Conservation (phyloP, 208 protist species). For the Vickermania spadyakhi region DNA sequence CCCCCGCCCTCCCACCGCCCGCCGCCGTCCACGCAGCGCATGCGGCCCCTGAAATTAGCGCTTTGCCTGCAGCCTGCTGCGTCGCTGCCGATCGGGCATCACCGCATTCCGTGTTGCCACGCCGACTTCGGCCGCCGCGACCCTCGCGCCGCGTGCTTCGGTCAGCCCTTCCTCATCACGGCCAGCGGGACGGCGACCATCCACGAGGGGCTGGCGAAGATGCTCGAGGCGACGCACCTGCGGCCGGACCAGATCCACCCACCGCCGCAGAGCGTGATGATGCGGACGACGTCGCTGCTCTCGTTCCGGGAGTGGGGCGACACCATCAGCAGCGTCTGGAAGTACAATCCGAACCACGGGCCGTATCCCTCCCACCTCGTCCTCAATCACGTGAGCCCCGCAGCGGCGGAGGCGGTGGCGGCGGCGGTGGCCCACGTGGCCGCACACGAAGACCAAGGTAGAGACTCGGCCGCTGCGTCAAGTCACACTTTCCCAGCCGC, state of each 20-base stretch:
- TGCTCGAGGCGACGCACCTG: conserved; percentile 29
- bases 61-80: conserved; percentile 7
- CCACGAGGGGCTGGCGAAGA: conserved; percentile 18
- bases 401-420: no score
- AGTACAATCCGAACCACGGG: conserved; percentile 30
- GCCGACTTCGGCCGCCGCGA: conserved; percentile 22
- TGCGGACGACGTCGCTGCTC: conserved; percentile 26
- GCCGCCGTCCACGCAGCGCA: not conserved
- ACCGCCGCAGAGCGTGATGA: conserved; percentile 29
- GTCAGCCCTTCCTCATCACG: conserved; percentile 61
- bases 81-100: conserved; percentile 27
- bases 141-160: conserved; percentile 22
- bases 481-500: no score
- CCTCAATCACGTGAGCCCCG: conserved; percentile 56
- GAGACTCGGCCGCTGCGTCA: no score
- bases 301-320: conserved; percentile 44
- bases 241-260: conserved; percentile 22
- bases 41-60: not conserved
- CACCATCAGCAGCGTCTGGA: conserved; percentile 32
- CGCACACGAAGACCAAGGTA: no score
- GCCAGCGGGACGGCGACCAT: conserved; percentile 31
- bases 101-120: conserved; percentile 60
- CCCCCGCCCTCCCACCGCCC: no score
- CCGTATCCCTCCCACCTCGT: conserved; percentile 36
- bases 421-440: no score